Evolutionary conservation across 75 land plant genomes (phyloP), one percentile per base, ranked within the genome.

Genomic region (Cryptomeria japonica): DNA sequence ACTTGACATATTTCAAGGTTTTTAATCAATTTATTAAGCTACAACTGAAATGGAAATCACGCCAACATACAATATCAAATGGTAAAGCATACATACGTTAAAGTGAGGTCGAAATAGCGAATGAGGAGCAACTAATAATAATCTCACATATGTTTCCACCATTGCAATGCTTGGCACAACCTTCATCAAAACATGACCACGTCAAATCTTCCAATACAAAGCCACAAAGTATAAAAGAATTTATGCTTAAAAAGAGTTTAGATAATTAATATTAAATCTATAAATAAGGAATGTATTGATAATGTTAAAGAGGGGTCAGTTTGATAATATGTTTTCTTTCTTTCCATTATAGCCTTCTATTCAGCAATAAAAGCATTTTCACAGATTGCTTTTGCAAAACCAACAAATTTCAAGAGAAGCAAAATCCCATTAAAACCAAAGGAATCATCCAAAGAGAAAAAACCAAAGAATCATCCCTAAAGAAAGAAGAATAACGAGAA

Each of bases 81-180:
- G 34, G 37, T 32, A 34, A 34, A 32, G 34, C n/a, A 75, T 32
- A 55, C 86, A 56, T 94, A 98, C 99, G 85, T 88, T 93, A 85
- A 96, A 94, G 84, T 96, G 99, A 47, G 88, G 93, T 36, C 98
- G 99, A 88, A 98, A 96, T 32, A 98, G 87, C 38, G 97, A 94
- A 55, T 97, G 95, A 61, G 99, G 99, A 80, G 97, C 96, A 92
- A 91, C 87, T 51, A 98, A 92, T 79, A 96, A 89, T 87, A 98
- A 88, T 78, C 99, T 90, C 47, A 92, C 94, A 92, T 98, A 98
- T 13, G 99, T 97, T 91, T 98, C 99, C 88, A 96, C 93, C 95
- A 98, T 93, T 47, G 96, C 97, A 90, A 98, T 97, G 91, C 97
- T 98, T 73, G 99, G 99, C 61, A 97, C 92, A 80, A 92, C 91